These are phyloP conservation scores for Neospermospora avenae DNA, from an alignment of 2,329 filamentous ascomycete genomes.

Conservation along the genomic window DNA sequence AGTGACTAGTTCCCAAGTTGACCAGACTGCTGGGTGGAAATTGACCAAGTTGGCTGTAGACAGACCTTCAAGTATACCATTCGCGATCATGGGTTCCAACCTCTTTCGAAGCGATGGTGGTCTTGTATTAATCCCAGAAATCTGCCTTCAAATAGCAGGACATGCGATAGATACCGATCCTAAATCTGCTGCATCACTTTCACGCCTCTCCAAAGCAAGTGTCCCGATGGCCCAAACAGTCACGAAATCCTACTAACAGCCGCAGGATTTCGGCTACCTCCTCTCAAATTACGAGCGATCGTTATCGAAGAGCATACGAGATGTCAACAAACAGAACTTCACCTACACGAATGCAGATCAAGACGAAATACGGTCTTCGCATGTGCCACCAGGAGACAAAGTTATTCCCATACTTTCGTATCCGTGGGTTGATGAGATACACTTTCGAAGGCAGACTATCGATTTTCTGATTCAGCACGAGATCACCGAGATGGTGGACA, in stretches of 20 bases:
- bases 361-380: slow-evolving; percentile 8
- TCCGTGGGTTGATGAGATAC: slow-evolving; percentile 26
- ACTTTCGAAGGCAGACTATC: slow-evolving; percentile 15
- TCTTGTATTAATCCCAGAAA: slow-evolving; percentile 19
- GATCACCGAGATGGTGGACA: slow-evolving; percentile 24
- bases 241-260: slow-evolving; percentile 1
- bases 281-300: slow-evolving; percentile 26
- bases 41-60: background rate
- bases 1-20: background rate
- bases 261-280: slow-evolving; percentile 22
- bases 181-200: slow-evolving; percentile 12
- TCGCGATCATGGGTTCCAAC: background rate
- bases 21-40: background rate
- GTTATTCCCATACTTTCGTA: slow-evolving; percentile 17
- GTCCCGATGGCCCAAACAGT: background rate
- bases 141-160: slow-evolving; percentile 24
- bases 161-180: slow-evolving; percentile 19
- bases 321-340: slow-evolving; percentile 7
- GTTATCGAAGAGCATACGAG: slow-evolving; percentile 10
- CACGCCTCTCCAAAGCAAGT: slow-evolving; percentile 24
- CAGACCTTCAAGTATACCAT: background rate
- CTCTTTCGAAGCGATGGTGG: slow-evolving; percentile 17
- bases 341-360: slow-evolving; percentile 15
- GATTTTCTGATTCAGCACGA: slow-evolving; percentile 24
- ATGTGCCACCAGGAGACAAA: slow-evolving; percentile 5